Conservation (phyloP, 2,329 filamentous ascomycete genomes). For the Pyrenophora seminiperda region DNA sequence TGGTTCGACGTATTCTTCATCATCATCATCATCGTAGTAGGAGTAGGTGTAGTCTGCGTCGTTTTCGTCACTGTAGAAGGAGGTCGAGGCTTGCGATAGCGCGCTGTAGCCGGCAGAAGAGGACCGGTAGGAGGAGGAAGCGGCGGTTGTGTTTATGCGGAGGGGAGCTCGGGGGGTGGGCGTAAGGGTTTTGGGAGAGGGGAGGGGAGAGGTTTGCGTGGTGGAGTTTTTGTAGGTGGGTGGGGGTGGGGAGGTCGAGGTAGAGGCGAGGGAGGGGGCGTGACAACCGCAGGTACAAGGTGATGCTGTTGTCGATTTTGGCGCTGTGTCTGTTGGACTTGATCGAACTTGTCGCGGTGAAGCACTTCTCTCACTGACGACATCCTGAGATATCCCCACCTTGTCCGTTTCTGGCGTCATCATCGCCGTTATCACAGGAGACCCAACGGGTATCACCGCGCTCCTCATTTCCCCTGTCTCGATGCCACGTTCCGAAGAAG, state of each 20-base stretch:
- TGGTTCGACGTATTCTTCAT: constrained; percentile 19
- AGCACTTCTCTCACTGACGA: too few species aligned
- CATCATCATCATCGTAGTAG: background rate
- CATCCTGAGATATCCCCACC: background rate
- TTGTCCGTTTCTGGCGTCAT: too few species aligned
- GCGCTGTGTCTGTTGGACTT: background rate
- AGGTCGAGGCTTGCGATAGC: constrained; percentile 14
- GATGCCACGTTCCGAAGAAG: too few species aligned
- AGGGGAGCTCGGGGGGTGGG: constrained; percentile 13
- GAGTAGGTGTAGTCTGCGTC: constrained; percentile 18
- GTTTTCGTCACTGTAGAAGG: background rate
- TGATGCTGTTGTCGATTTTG: background rate
- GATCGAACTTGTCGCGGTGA: too few species aligned
- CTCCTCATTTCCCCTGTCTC: too few species aligned
- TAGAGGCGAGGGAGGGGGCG: background rate
- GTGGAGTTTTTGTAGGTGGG: constrained; percentile 28
- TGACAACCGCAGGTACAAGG: constrained; percentile 26
- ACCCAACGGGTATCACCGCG: too few species aligned
- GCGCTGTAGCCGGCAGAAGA: constrained; percentile 14
- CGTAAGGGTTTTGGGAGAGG: constrained; percentile 3
- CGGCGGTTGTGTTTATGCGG: constrained; percentile 17
- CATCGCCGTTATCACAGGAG: background rate
- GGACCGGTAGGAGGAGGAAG: constrained; percentile 7
- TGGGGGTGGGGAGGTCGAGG: background rate
- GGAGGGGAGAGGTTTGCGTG: constrained; percentile 31